These are phyloP conservation scores for Arctium lappa DNA, from an alignment of 129 eudicot genomes.

Conservation along the genomic window DNA sequence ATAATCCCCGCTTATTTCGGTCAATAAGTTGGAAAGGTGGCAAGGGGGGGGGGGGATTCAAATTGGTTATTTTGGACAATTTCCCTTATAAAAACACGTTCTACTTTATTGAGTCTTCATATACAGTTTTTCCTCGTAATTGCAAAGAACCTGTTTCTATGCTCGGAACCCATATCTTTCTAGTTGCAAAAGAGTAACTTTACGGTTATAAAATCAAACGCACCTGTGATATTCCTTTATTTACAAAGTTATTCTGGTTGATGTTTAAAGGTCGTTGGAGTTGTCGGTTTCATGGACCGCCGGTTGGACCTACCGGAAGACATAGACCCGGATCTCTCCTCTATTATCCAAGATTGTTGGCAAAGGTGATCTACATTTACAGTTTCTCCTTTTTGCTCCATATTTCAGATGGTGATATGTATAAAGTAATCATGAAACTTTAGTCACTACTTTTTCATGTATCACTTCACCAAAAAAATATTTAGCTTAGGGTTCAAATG, in stretches of 20 bases:
- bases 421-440: not conserved
- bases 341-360: slow-evolving; percentile 82
- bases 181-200: not conserved
- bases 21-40: too few relatives aligned
- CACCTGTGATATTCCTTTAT: not conserved
- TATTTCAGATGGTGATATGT: not conserved
- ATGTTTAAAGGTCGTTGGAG: slow-evolving; percentile 68
- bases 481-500: not conserved
- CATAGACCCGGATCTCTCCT: slow-evolving; percentile 57
- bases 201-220: not conserved
- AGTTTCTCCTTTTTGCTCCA: not conserved
- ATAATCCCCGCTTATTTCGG: too few relatives aligned
- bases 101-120: too few relatives aligned
- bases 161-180: not conserved
- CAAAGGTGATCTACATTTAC: slow-evolving; percentile 43
- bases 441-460: not conserved
- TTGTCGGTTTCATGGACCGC: slow-evolving; percentile 88
- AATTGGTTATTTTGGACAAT: too few relatives aligned
- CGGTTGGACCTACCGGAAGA: slow-evolving; percentile 71
- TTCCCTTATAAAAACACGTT: too few relatives aligned
- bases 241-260: not conserved
- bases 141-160: not conserved
- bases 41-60: too few relatives aligned
- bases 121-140: not conserved
- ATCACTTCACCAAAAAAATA: not conserved